These are phyloP conservation scores for Tuber melanosporum DNA, from an alignment of 495 filamentous ascomycete genomes.

Conservation along the genomic window DNA sequence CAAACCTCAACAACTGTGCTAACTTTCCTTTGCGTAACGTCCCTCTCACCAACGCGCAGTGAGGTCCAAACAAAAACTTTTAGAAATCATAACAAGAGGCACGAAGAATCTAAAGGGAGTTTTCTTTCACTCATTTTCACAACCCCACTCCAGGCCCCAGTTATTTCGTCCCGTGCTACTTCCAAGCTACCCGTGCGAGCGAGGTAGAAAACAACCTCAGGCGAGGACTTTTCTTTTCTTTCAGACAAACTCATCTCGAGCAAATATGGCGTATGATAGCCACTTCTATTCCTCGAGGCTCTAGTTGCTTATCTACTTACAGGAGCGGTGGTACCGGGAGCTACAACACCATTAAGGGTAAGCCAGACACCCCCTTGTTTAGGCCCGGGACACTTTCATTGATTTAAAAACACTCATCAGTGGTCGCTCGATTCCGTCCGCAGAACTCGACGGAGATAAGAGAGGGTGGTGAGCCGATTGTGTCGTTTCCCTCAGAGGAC, in stretches of 20 bases:
- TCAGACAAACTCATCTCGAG: background rate
- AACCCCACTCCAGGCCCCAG: background rate
- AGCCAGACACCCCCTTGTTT: conserved; percentile 27
- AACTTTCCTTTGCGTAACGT: background rate
- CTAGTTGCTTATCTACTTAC: conserved; percentile 13
- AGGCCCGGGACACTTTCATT: conserved; percentile 31
- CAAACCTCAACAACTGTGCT: background rate
- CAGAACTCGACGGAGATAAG: conserved; percentile 89
- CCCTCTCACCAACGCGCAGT: background rate
- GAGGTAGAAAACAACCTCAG: background rate
- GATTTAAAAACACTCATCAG: conserved; percentile 44
- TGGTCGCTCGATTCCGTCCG: conserved; percentile 94
- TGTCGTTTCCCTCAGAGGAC: conserved; percentile 78
- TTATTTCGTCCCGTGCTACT: background rate
- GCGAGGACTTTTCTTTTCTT: conserved; percentile 4
- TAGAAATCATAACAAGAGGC: background rate
- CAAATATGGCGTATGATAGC: conserved; percentile 37
- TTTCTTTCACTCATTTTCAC: background rate
- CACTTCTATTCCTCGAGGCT: conserved; percentile 5
- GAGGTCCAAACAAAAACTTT: background rate
- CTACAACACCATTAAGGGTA: conserved; percentile 70
- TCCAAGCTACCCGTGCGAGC: background rate
- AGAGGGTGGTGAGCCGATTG: conserved; percentile 84
- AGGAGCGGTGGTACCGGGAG: conserved; percentile 46
- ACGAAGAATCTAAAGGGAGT: background rate